phyloP scores from a whole-genome alignment of 1,284 basidiomycete species.

The Cutaneotrichosporon arboriforme region DNA sequence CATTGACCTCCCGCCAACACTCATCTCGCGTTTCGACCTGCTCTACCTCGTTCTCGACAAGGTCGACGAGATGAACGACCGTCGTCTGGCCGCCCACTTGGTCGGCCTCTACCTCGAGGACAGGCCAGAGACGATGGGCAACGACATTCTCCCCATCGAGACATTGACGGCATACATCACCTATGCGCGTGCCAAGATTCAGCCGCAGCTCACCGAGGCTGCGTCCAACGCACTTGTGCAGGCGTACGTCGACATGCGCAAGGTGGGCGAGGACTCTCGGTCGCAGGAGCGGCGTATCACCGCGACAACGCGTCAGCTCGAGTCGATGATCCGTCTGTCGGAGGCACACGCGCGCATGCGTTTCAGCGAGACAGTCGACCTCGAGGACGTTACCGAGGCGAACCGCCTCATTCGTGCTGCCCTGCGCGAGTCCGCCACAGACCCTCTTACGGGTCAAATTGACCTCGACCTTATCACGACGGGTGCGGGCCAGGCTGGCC shows the following conservation, averaged over 20 bases:
- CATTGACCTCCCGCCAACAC: constrained; percentile 90
- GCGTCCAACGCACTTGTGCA: constrained; percentile 79
- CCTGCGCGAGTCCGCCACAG: constrained; percentile 87
- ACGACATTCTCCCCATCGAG: constrained; percentile 77
- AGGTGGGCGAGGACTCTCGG: constrained; percentile 82
- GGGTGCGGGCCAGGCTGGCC: constrained; percentile 77
- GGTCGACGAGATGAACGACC: constrained; percentile 81
- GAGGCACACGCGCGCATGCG: constrained; percentile 97
- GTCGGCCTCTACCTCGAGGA: constrained; percentile 94
- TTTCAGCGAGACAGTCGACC: constrained; percentile 75
- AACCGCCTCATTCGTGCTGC: constrained; percentile 90
- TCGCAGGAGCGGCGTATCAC: constrained; percentile 90
- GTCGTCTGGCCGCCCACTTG: constrained; percentile 86
- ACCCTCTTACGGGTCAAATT: constrained; percentile 83
- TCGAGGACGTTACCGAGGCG: constrained; percentile 84
- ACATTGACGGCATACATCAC: constrained; percentile 91
- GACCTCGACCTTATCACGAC: constrained; percentile 95
- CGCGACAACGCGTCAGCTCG: constrained; percentile 93
- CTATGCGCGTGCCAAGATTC: constrained; percentile 81
- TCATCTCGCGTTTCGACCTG: constrained; percentile 96
- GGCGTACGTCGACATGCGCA: constrained; percentile 89
- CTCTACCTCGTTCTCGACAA: constrained; percentile 97
- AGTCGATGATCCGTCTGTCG: constrained; percentile 94
- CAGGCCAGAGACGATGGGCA: constrained; percentile 60
- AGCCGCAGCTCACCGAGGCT: constrained; percentile 81